Evolutionary conservation across 768 basidiomycete species (phyloP).

Genomic region (Leucogyrophana mollusca): DNA sequence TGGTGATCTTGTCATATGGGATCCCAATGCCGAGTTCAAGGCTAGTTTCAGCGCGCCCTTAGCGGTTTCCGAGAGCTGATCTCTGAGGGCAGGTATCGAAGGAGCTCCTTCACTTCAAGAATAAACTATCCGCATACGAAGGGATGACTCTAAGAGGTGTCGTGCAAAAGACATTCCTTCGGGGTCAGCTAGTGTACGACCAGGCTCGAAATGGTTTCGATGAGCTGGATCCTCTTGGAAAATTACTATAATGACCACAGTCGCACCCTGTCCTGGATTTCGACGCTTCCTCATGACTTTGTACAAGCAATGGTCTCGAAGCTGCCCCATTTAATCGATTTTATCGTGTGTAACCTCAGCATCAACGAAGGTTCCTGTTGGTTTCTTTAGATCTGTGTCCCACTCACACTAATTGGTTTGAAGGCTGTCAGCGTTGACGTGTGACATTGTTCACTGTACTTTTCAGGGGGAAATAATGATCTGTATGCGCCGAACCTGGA

Average conservation of each 20-base stretch:
- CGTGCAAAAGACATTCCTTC: constrained; percentile 79
- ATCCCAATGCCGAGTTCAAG: constrained; percentile 52
- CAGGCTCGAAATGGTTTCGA: constrained; percentile 32
- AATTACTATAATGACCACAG: constrained; percentile 28
- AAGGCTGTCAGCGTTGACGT: no score
- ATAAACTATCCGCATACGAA: constrained; percentile 89
- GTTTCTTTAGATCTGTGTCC: no score
- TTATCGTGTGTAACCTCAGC: no score
- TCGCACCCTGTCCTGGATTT: no score
- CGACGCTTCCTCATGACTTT: no score
- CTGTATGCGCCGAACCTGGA: no score
- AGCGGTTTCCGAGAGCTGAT: not conserved
- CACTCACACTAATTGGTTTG: no score
- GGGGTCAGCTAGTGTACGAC: constrained; percentile 71
- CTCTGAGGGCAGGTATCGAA: constrained; percentile 60
- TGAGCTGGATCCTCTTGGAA: constrained; percentile 33
- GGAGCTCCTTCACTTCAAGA: constrained; percentile 82
- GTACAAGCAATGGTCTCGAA: no score
- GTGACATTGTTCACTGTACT: no score
- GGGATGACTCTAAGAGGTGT: constrained; percentile 67
- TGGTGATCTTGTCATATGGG: constrained; percentile 86
- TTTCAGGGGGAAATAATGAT: no score
- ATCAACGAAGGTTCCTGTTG: no score
- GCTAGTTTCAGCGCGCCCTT: constrained; percentile 24
- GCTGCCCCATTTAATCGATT: no score